Evolutionary conservation across 2,329 filamentous ascomycete species (phyloP).

Genomic region (Saccharata proteae): DNA sequence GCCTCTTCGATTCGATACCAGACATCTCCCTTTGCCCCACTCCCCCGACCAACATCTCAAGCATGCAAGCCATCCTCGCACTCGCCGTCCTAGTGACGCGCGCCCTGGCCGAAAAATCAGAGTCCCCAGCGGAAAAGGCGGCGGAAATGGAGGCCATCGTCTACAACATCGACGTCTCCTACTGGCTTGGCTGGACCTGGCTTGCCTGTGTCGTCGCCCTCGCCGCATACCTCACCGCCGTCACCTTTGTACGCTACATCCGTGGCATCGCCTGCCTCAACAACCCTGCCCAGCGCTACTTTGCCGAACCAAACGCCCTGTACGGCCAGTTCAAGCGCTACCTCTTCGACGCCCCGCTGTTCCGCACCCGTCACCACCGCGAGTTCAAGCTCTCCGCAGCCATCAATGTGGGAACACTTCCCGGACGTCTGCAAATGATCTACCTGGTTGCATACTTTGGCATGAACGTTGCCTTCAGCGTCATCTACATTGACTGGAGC

Average conservation of each 20-base stretch:
- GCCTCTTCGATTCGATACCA: too few species aligned
- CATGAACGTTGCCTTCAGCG: slow-evolving; percentile 35
- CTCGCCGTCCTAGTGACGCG: too few species aligned
- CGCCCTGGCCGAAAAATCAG: too few species aligned
- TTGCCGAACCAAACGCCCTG: slow-evolving; percentile 47
- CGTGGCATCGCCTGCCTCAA: slow-evolving; percentile 63
- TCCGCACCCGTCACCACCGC: slow-evolving; percentile 36
- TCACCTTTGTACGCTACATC: slow-evolving; percentile 53
- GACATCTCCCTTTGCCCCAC: too few species aligned
- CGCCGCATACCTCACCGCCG: slow-evolving; percentile 53
- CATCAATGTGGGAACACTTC: slow-evolving; percentile 37
- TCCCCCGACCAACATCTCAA: too few species aligned
- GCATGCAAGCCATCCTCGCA: too few species aligned
- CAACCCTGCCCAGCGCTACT: slow-evolving; percentile 72
- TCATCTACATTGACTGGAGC: slow-evolving; percentile 47
- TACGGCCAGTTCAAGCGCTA: slow-evolving; percentile 35
- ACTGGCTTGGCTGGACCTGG: slow-evolving; percentile 34
- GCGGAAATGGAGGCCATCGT: slow-evolving; percentile 3
- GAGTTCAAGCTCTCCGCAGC: slow-evolving; percentile 39
- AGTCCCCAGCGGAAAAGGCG: slow-evolving; percentile 2
- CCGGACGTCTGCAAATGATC: slow-evolving; percentile 35
- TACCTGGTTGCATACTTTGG: slow-evolving; percentile 36
- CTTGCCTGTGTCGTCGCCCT: slow-evolving; percentile 50
- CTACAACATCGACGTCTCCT: slow-evolving; percentile 22
- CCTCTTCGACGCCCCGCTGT: slow-evolving; percentile 35